Conservation (phyloP, 768 basidiomycete species). For the Boletus rubroflammeus region DNA sequence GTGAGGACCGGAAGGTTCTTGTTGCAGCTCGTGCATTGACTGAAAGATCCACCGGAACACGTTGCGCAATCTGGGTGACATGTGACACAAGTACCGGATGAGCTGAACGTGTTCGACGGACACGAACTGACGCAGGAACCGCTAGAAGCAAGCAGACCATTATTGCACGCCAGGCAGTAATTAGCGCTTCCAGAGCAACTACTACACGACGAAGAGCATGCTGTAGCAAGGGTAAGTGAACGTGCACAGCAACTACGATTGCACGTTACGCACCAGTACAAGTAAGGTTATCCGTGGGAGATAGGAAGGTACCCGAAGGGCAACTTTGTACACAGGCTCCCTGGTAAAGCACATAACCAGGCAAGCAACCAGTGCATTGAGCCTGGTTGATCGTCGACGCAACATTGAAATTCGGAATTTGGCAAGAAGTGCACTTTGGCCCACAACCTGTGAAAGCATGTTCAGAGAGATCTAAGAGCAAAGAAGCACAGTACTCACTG, state of each 20-base stretch:
- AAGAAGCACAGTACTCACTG: conserved; percentile 39
- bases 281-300: conserved; percentile 66
- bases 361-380: conserved; percentile 76
- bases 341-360: conserved; percentile 68
- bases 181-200: conserved; percentile 65
- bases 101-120: conserved; percentile 65
- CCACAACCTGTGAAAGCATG: conserved; percentile 60
- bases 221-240: conserved; percentile 30
- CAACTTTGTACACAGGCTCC: conserved; percentile 70
- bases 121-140: conserved; percentile 78
- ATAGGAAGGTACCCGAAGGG: conserved; percentile 69
- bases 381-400: conserved; percentile 62
- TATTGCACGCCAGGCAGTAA: conserved; percentile 72
- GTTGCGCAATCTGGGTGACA: conserved; percentile 88
- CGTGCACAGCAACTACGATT: background rate
- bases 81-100: conserved; percentile 60
- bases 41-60: conserved; percentile 75
- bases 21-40: conserved; percentile 74
- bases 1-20: conserved; percentile 65
- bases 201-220: conserved; percentile 70
- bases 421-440: conserved; percentile 75
- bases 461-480: background rate
- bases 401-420: conserved; percentile 66
- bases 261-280: conserved; percentile 57
- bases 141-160: conserved; percentile 59